Conservation (phyloP, 2,329 filamentous ascomycete genomes). For the Harringtonia aguacate region DNA sequence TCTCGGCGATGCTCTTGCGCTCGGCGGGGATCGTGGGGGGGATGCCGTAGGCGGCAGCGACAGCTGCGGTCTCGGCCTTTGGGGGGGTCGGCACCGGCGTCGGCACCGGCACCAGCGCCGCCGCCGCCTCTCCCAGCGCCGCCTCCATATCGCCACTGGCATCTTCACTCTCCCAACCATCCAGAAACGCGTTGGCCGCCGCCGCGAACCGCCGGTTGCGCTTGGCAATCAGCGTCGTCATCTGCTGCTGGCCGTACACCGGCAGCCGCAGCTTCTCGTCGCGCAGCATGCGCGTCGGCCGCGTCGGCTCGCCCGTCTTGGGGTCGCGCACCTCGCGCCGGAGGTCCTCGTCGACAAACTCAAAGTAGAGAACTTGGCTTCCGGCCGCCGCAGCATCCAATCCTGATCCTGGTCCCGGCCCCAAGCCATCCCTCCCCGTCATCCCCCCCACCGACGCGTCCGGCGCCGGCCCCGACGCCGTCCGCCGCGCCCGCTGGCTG, state of each 20-base stretch:
- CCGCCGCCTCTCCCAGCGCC: slow-evolving; percentile 46
- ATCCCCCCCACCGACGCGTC: slow-evolving; percentile 47
- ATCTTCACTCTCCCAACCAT: slow-evolving; percentile 44
- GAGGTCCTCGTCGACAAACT: slow-evolving; percentile 85
- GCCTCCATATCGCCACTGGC: slow-evolving; percentile 30
- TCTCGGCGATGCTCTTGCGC: slow-evolving; percentile 70
- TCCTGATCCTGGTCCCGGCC: slow-evolving; percentile 6
- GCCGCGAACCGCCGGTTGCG: slow-evolving; percentile 73
- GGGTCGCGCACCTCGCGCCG: slow-evolving; percentile 66
- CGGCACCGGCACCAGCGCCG: slow-evolving; percentile 52
- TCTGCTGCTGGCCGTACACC: slow-evolving; percentile 84
- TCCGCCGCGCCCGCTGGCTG: slow-evolving; percentile 26
- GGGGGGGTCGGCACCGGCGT: not conserved
- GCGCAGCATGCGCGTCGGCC: slow-evolving; percentile 54
- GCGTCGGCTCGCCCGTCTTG: slow-evolving; percentile 63
- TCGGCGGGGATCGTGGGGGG: slow-evolving; percentile 69
- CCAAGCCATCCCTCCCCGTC: slow-evolving; percentile 36
- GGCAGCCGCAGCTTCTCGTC: slow-evolving; percentile 85
- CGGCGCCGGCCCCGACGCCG: slow-evolving; percentile 34
- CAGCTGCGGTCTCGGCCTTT: not conserved
- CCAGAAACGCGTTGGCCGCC: slow-evolving; percentile 68
- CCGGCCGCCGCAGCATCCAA: not conserved
- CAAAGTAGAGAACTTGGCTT: slow-evolving; percentile 70
- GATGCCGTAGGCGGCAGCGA: too few relatives aligned
- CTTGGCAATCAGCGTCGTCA: slow-evolving; percentile 81